phyloP scores from a whole-genome alignment of 169 alveolate genomes.

The Perkinsus marinus region DNA sequence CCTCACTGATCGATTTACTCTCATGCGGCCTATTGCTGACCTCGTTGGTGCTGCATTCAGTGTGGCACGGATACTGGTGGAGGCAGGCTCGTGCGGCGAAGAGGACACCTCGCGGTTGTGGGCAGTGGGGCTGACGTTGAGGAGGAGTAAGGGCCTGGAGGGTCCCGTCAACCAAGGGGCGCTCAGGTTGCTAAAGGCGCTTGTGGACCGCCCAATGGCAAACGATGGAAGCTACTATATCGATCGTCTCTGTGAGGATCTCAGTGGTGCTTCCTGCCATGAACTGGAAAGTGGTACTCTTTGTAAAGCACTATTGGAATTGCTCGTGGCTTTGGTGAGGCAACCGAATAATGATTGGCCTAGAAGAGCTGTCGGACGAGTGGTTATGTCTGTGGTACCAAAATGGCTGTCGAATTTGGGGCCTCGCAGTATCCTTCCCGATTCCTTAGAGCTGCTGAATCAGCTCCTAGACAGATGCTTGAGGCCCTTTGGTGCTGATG shows the following conservation, averaged over 20 bases:
- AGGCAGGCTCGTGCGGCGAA: neutral
- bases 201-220: neutral
- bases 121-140: neutral
- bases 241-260: neutral
- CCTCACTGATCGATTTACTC: neutral
- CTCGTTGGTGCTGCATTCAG: neutral
- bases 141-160: neutral
- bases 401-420: neutral
- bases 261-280: neutral
- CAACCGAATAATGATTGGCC: neutral
- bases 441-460: neutral
- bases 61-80: neutral
- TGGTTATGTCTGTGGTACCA: neutral
- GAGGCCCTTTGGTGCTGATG: neutral
- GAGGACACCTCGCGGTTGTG: neutral
- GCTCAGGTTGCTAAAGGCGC: neutral
- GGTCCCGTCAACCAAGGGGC: neutral
- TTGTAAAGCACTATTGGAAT: neutral
- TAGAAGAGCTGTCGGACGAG: neutral
- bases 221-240: neutral
- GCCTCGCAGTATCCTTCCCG: neutral
- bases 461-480: neutral
- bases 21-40: neutral
- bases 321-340: neutral
- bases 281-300: neutral